These are phyloP conservation scores for Vigna mungo DNA, from an alignment of 306 rosid species.

Conservation along the genomic window DNA sequence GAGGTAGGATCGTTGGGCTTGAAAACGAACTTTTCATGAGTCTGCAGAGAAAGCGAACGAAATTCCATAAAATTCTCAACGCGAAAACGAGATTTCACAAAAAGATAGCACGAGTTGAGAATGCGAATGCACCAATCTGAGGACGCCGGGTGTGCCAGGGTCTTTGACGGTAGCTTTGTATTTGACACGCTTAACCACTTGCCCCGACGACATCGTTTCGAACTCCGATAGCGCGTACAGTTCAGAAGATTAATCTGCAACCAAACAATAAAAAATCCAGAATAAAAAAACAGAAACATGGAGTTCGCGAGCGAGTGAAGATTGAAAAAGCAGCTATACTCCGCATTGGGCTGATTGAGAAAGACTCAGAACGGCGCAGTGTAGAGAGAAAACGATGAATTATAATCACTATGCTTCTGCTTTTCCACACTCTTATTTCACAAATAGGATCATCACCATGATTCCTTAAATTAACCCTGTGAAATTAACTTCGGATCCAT, in stretches of 20 bases:
- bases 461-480: background rate
- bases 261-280: background rate
- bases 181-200: conserved; percentile 76
- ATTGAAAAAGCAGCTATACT: background rate
- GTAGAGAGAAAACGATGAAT: background rate
- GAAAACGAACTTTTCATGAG: conserved; percentile 61
- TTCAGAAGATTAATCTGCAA: conserved; percentile 32
- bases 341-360: background rate
- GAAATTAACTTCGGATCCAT: too few species aligned
- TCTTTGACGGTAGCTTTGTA: conserved; percentile 78
- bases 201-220: conserved; percentile 59
- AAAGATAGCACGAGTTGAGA: background rate
- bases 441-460: background rate
- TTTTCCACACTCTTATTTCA: background rate
- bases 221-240: conserved; percentile 17
- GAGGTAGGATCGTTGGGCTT: conserved; percentile 80
- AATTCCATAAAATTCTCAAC: background rate
- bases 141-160: conserved; percentile 83
- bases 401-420: background rate
- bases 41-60: conserved; percentile 54
- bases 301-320: background rate
- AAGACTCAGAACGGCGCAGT: conserved; percentile 19
- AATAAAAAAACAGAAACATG: conserved; percentile 3
- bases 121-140: conserved; percentile 70
- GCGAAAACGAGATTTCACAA: background rate